Conservation (phyloP, 306 rosid genomes). For the Quercus variabilis region DNA sequence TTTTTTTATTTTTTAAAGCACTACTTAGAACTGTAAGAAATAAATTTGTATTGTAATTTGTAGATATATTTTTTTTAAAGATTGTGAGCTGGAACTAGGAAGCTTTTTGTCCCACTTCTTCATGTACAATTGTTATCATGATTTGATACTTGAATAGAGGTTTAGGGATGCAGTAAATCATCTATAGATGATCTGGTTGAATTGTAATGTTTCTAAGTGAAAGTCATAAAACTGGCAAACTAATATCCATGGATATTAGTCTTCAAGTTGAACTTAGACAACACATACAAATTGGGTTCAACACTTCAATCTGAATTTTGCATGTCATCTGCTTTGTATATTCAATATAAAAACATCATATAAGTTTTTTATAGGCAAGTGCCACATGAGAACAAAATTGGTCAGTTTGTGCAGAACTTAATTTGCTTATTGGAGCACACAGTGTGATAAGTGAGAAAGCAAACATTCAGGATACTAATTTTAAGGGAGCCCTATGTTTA, state of each 20-base stretch:
- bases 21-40: too few relatives aligned
- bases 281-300: not conserved
- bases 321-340: not conserved
- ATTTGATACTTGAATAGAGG: not conserved
- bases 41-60: too few relatives aligned
- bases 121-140: too few relatives aligned
- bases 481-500: too few relatives aligned
- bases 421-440: not conserved
- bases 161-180: not conserved
- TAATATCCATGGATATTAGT: not conserved
- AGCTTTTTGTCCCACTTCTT: too few relatives aligned
- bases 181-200: not conserved
- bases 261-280: not conserved
- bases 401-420: not conserved
- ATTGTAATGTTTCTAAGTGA: not conserved
- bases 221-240: not conserved
- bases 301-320: not conserved
- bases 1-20: too few relatives aligned
- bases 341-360: too few relatives aligned
- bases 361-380: too few relatives aligned
- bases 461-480: not conserved
- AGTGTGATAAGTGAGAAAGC: not conserved
- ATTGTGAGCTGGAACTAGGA: too few relatives aligned
- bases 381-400: not conserved
- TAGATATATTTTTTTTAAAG: too few relatives aligned